Base-by-base conservation (phyloP, 148 eudicot genomes). In the Arctostaphylos glauca region DNA sequence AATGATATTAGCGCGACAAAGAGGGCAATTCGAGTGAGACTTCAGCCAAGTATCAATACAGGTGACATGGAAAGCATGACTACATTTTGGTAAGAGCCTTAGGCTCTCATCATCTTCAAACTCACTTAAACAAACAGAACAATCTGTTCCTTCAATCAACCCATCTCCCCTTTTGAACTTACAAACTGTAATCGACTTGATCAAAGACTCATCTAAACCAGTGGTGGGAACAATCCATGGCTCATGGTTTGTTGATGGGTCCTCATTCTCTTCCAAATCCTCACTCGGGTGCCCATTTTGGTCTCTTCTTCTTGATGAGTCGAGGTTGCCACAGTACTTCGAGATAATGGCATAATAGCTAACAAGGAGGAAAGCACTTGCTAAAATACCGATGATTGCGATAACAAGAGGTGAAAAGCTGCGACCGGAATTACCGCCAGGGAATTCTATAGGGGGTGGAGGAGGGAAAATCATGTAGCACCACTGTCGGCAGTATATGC, bases 41-140 rank as follows among this genome's bases (percentile, higher is more conserved):
- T 84, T 92, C 67, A 94, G 96, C 98, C 98, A 94, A 58, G 91
- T 92, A 87, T 94, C 98, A 66, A 94, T 94, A 82, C 98, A 94
- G 23, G 73, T 43, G 16, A 91, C 91, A 88, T 94, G 98, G 83
- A 94, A 94, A 82, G 93, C 96, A 86, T 94, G 98, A 72, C 87
- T 89, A 82, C 98, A 94, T 88, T 94, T 93, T 2, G 95, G 98
- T 76, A 94, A 89, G 67, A 94, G 92, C 86, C 93, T 88, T 49
- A 94, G 81, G 58, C 80, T 85, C 59, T 93, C 96, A 77, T 87
- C 90, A 31, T 92, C 93, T 52, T 85, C 62, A 23, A 94, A 90
- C 87, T 93, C 98, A 58, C 92, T 89, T 9, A 94, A 87, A 67
- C 98, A 94, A 88, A 94, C 92, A 19, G 92, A 87, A 80, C 96